A percentile compares a stretch with the other conserved stretches of the same genome.
These are phyloP conservation scores for Asterophora parasitica DNA, from an alignment of 768 basidiomycete genomes.

Conservation along the genomic window DNA sequence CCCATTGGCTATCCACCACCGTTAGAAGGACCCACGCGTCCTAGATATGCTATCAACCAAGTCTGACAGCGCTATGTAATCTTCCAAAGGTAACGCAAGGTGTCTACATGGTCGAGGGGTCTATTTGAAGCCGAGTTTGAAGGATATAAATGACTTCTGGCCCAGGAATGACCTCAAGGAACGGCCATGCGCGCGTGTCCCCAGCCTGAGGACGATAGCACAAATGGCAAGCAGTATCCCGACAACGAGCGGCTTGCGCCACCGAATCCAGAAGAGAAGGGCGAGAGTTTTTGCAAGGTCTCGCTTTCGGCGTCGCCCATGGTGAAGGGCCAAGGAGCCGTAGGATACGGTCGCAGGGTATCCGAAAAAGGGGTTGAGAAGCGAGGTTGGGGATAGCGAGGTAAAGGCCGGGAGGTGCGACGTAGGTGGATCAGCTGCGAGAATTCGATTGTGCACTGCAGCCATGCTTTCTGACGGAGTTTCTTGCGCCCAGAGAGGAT, in stretches of 20 bases:
- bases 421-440: slow-evolving; percentile 16
- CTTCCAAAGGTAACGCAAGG: neutral
- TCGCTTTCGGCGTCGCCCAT: slow-evolving; percentile 64
- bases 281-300: slow-evolving; percentile 62
- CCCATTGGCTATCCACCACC: neutral
- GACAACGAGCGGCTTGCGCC: slow-evolving; percentile 42
- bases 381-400: slow-evolving; percentile 47
- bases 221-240: slow-evolving; percentile 28
- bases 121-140: slow-evolving; percentile 5
- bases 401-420: slow-evolving; percentile 17
- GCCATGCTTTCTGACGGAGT: slow-evolving; percentile 14
- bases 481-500: slow-evolving; percentile 38
- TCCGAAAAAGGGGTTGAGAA: slow-evolving; percentile 70
- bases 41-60: neutral
- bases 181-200: slow-evolving; percentile 17
- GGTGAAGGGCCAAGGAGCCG: slow-evolving; percentile 40
- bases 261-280: slow-evolving; percentile 62
- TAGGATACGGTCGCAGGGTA: slow-evolving; percentile 47
- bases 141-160: slow-evolving; percentile 3
- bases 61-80: slow-evolving; percentile 9
- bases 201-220: slow-evolving; percentile 24
- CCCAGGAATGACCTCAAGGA: slow-evolving; percentile 4
- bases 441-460: slow-evolving; percentile 11
- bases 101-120: neutral
- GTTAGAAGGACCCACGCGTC: neutral